phyloP scores from a whole-genome alignment of 2,329 filamentous ascomycete genomes.

The Fonsecaea pedrosoi region DNA sequence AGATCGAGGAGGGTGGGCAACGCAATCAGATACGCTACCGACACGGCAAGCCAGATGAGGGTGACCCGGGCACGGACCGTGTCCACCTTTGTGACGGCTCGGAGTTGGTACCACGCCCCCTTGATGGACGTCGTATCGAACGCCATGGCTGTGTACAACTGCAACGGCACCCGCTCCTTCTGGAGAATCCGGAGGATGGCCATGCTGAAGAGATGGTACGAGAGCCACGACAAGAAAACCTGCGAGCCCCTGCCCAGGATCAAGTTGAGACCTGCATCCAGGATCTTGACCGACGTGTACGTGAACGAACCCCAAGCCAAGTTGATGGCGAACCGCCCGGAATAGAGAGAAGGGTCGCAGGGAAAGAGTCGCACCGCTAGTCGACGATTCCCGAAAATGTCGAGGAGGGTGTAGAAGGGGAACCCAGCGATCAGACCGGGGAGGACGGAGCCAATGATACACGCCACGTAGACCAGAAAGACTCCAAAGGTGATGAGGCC shows the following conservation, averaged over 20 bases:
- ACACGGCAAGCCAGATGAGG: neutral
- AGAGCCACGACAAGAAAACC: neutral
- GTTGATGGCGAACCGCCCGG: neutral
- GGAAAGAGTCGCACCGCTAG: neutral
- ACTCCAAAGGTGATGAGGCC: neutral
- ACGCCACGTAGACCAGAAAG: neutral
- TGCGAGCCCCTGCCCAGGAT: neutral
- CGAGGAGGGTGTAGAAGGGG: neutral
- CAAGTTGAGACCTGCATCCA: slow-evolving; percentile 1
- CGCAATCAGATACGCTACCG: neutral
- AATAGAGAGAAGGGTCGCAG: neutral
- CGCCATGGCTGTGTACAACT: neutral
- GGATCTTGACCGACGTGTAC: slow-evolving; percentile 1
- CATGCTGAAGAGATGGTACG: neutral
- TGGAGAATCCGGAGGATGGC: neutral
- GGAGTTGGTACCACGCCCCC: neutral
- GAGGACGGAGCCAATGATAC: neutral
- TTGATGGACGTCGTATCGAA: slow-evolving; percentile 4
- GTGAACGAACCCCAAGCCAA: neutral
- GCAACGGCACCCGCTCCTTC: neutral
- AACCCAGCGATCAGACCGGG: neutral
- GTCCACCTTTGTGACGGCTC: slow-evolving; percentile 2
- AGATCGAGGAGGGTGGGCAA: slow-evolving; percentile 3
- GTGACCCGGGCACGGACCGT: neutral
- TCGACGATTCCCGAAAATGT: neutral